Conservation (phyloP, 2,329 filamentous ascomycete genomes). For the Diaporthe sp. region DNA sequence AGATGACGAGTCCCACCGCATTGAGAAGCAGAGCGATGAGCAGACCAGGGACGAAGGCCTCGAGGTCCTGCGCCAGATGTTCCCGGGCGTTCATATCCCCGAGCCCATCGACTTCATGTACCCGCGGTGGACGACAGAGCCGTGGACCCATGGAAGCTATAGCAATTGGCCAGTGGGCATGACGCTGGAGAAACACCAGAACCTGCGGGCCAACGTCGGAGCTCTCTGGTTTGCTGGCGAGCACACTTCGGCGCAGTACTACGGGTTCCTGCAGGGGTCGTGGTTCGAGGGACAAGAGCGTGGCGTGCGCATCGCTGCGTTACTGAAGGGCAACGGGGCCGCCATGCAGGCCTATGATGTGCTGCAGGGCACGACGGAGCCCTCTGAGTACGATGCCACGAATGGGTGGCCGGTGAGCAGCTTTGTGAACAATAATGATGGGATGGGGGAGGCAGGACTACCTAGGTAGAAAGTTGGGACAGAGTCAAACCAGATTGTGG, state of each 20-base stretch:
- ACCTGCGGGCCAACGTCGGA: conserved; percentile 72
- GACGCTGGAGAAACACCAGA: conserved; percentile 73
- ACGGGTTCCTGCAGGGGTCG: conserved; percentile 73
- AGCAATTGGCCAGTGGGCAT: conserved; percentile 75
- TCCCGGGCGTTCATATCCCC: conserved; percentile 64
- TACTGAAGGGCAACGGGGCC: conserved; percentile 43
- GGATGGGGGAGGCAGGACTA: conserved; percentile 32
- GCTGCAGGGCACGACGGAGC: conserved; percentile 48
- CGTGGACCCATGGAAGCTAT: conserved; percentile 69
- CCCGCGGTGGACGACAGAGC: conserved; percentile 63
- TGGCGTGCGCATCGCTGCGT: conserved; percentile 54
- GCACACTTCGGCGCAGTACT: conserved; percentile 70
- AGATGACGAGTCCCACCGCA: conserved; percentile 63
- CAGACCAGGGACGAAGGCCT: conserved; percentile 67
- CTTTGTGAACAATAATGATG: conserved; percentile 40
- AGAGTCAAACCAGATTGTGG: background rate
- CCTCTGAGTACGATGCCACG: conserved; percentile 44
- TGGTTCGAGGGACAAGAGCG: conserved; percentile 66
- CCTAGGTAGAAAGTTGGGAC: background rate
- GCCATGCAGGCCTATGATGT: conserved; percentile 42
- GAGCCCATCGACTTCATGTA: conserved; percentile 71
- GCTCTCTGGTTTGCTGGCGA: conserved; percentile 75
- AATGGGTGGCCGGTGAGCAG: conserved; percentile 53
- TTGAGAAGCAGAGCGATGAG: conserved; percentile 69
- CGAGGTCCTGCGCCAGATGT: conserved; percentile 69